Evolutionary conservation across 169 alveolate genomes (phyloP).

Genomic region (Cystoisospora suis): DNA sequence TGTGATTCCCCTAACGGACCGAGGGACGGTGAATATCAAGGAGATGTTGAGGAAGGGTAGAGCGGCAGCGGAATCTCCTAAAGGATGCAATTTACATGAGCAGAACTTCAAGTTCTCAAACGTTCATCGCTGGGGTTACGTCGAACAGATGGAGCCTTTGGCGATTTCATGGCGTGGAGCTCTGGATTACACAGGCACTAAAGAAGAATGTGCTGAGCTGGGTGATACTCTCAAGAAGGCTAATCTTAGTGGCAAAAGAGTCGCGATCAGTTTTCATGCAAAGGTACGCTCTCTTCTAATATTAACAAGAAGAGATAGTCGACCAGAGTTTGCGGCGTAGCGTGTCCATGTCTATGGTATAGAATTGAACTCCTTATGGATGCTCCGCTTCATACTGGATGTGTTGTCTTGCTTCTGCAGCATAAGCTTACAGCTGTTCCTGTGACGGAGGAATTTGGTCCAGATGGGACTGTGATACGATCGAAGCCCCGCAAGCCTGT

Average conservation of each 20-base stretch:
- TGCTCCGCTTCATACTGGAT: too few relatives aligned
- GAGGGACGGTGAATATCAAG: constrained; percentile 41
- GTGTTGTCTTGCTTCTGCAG: too few relatives aligned
- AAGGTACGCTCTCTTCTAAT: neutral
- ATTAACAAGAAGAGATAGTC: too few relatives aligned
- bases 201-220: neutral
- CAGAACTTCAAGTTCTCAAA: constrained; percentile 29
- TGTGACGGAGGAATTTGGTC: constrained; percentile 5
- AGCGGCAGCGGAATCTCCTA: constrained; percentile 52
- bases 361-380: too few relatives aligned
- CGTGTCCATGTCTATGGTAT: neutral
- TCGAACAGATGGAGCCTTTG: neutral
- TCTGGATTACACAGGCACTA: neutral
- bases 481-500: neutral
- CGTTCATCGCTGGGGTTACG: constrained; percentile 25
- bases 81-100: constrained; percentile 61
- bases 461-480: neutral
- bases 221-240: constrained; percentile 2
- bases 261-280: constrained; percentile 14
- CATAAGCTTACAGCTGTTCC: constrained; percentile 2
- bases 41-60: constrained; percentile 33
- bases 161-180: neutral
- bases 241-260: neutral
- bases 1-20: constrained; percentile 39
- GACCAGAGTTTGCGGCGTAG: neutral